Evolutionary conservation across 225 moss, liverwort and hornwort genomes (phyloP), one percentile per base, ranked within the genome.

Genomic region (Pleurozium schreberi): DNA sequence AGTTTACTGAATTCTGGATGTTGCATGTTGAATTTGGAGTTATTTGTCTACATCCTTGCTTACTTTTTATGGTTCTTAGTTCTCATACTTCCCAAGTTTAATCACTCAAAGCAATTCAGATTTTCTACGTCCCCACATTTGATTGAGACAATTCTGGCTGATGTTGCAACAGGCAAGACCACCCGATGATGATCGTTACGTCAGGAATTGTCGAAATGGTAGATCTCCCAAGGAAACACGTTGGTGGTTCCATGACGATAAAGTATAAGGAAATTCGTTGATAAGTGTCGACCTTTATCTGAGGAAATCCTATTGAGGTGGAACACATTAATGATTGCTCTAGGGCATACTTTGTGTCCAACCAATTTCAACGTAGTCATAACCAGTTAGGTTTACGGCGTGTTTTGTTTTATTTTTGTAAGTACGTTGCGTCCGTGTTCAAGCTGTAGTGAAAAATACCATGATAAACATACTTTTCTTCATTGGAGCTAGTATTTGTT

Each of bases 221-320:
- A 94, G 98, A 92, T 98, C 98, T 84, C 98, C 98, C 43, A 98
- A 98, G 91, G 98, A 98, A 87, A 98, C 98, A 45, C 98, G 98
- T 38, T 98, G 98, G 97, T 98, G 98, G 98, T 98, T 98, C 89
- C 98, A 98, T 91, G 98, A 98, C 82, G 98, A 98, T 91, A 98
- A 97, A 95, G 97, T 98, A 58, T 98, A 89, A 94, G 87, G 83
- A 71, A 86, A 66, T 73, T 75, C 50, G 70, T 85, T 58, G 58
- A 90, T 69, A 50, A 40, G 82, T 90, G 92, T 88, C 86, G 67
- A 88, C 87, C 90, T 90, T 83, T 31, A 83, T 64, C 59, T 64
- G 86, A 83, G 85, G 82, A 82, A 81, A 88, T 90, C 66, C 90
- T 76, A 87, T 82, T 86, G 74, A 90, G 86, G 84, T 84, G 84